Evolutionary conservation across 306 rosid species (phyloP), one percentile per base, ranked within the genome.

Genomic region (Astragalus glycyphyllos): DNA sequence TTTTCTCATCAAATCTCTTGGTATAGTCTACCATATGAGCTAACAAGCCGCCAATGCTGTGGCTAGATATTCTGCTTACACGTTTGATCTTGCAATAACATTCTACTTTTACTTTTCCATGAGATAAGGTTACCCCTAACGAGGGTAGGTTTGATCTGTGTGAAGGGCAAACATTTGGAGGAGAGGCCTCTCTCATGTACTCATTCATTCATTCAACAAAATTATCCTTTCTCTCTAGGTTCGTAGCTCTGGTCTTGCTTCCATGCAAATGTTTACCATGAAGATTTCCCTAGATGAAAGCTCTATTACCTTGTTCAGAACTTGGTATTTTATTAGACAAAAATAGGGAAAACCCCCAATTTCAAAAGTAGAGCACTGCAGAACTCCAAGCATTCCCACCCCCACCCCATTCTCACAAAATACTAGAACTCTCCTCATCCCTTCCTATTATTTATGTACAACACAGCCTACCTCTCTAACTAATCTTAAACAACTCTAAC

Each of bases 371-470:
- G n/a, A n/a, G n/a, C n/a, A n/a, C n/a, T n/a, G n/a, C n/a, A n/a
- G n/a, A n/a, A n/a, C n/a, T n/a, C n/a, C n/a, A n/a, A n/a, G n/a
- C n/a, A n/a, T n/a, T n/a, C n/a, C n/a, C n/a, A n/a, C n/a, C n/a
- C n/a, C n/a, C n/a, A n/a, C n/a, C n/a, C n/a, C n/a, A n/a, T n/a
- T n/a, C n/a, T n/a, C n/a, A n/a, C n/a, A n/a, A n/a, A n/a, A n/a
- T 13, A 13, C 20, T 12, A 48, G 20, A 8, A 48, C 54, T 48
- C 8, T 15, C 20, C 54, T 48, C 54, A 48, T 48, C 9, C 3
- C 17, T 58, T 58, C 26, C 65, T 58, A 58, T 41, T 20, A 44
- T 42, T 42, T 41, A 17, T 38, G 16, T 7, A 59, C 46, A 60
- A 60, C 32, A 34, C 46, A 38, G 32, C 37, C 68, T 41, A 41